Evolutionary conservation across 192 early-diverging fungal species (phyloP).

Genomic region (Ambispora gerdemannii): DNA sequence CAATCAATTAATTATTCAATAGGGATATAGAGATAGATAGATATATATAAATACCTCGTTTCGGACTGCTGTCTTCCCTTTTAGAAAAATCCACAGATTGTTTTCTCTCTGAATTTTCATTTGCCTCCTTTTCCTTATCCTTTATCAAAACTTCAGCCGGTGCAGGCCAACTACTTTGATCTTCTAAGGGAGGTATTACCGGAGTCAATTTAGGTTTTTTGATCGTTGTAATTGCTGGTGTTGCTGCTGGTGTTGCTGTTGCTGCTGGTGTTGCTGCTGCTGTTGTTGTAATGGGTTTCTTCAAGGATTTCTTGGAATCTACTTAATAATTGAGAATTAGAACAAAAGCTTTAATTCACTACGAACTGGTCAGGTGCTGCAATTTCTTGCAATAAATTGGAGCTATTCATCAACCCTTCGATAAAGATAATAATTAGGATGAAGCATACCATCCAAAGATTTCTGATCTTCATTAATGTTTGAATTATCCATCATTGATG

Average conservation of each 20-base stretch:
- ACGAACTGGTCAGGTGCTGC: background rate
- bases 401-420: background rate
- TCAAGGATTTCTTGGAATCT: constrained; percentile 1
- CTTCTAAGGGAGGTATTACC: constrained; percentile 27
- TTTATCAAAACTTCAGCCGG: constrained; percentile 32
- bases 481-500: background rate
- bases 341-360: background rate
- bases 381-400: background rate
- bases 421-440: background rate
- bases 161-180: constrained; percentile 32
- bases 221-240: background rate
- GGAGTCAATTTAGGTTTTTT: constrained; percentile 18
- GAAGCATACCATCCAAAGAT: background rate
- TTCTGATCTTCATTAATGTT: constrained; percentile 10
- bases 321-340: background rate
- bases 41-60: constrained; percentile 15
- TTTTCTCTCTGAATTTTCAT: constrained; percentile 27
- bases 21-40: background rate
- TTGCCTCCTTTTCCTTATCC: constrained; percentile 29
- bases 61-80: constrained; percentile 24
- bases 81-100: constrained; percentile 1
- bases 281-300: background rate
- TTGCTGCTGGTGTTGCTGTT: background rate
- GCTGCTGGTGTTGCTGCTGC: background rate
- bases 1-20: background rate